Percentiles rank a stretch among this genome's conserved stretches.
Conservation (phyloP, 768 basidiomycete species). For the Tubosaeta sp. region DNA sequence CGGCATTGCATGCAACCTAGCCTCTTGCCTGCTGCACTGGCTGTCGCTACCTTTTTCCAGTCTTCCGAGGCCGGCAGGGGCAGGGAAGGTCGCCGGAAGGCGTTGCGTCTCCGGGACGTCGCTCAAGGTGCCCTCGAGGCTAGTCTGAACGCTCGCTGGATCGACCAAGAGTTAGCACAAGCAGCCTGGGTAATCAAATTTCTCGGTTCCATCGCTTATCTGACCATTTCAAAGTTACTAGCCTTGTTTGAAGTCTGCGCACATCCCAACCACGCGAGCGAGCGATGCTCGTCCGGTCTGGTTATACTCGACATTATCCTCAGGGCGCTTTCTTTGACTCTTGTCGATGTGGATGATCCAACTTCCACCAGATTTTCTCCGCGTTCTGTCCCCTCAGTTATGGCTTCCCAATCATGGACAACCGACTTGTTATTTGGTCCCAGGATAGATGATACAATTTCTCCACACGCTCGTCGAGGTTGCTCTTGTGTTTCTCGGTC, state of each 20-base stretch:
- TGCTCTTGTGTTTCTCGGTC: conserved; percentile 51
- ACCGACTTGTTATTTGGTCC: not conserved
- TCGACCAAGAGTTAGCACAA: conserved; percentile 71
- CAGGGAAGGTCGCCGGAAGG: conserved; percentile 47
- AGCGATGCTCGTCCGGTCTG: conserved; percentile 54
- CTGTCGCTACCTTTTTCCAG: conserved; percentile 64
- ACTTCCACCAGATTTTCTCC: conserved; percentile 45
- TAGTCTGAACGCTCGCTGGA: conserved; percentile 65
- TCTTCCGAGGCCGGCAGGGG: conserved; percentile 60
- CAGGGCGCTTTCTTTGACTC: conserved; percentile 53
- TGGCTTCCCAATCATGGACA: conserved; percentile 11
- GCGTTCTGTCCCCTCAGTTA: conserved; percentile 47
- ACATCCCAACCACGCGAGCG: conserved; percentile 55
- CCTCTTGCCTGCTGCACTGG: conserved; percentile 56
- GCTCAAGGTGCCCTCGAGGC: conserved; percentile 69
- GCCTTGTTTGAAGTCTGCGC: conserved; percentile 70
- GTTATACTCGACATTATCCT: conserved; percentile 65
- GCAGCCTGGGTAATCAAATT: conserved; percentile 63
- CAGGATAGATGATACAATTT: not conserved
- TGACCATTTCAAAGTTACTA: conserved; percentile 39
- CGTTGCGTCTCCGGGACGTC: conserved; percentile 58
- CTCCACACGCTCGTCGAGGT: conserved; percentile 21
- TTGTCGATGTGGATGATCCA: conserved; percentile 56
- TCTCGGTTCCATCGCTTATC: conserved; percentile 3
- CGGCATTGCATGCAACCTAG: conserved; percentile 64